These are phyloP conservation scores for Carex littledalei DNA, from an alignment of 176 grass and related monocot genomes.

Conservation along the genomic window DNA sequence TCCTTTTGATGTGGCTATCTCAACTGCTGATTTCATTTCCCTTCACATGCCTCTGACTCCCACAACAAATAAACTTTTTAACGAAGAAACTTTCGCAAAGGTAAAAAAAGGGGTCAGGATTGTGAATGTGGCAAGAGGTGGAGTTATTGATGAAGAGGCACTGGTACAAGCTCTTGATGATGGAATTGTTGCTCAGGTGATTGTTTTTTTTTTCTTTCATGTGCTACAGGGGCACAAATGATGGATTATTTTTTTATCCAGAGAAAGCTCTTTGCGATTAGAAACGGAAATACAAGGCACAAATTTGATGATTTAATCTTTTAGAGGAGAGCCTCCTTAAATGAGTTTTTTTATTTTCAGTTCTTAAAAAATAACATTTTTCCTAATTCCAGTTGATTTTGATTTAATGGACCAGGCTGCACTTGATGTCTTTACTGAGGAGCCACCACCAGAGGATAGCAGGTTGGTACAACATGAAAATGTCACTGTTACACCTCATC, in stretches of 20 bases:
- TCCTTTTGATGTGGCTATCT: conserved; percentile 77
- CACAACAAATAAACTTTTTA: conserved; percentile 57
- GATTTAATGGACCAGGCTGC: conserved; percentile 51
- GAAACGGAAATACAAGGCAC: neutral
- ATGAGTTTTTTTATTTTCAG: neutral
- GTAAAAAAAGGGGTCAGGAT: conserved; percentile 74
- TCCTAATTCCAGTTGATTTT: conserved; percentile 27
- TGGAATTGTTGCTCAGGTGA: conserved; percentile 78
- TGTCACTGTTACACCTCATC: conserved; percentile 76
- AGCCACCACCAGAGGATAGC: conserved; percentile 63
- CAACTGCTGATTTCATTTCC: conserved; percentile 83
- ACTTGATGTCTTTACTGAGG: conserved; percentile 89
- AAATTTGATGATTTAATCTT: neutral
- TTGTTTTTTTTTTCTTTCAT: neutral
- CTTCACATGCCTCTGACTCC: conserved; percentile 89
- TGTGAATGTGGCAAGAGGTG: conserved; percentile 93
- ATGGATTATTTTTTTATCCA: neutral
- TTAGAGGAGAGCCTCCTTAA: neutral
- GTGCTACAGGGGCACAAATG: neutral
- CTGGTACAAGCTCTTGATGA: conserved; percentile 76
- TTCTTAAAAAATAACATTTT: neutral
- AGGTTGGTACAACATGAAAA: conserved; percentile 86
- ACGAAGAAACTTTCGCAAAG: conserved; percentile 74
- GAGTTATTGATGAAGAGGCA: conserved; percentile 81
- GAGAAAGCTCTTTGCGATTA: neutral